Conservation (phyloP, 1,284 basidiomycete genomes). For the Lentinula novae-zelandiae region DNA sequence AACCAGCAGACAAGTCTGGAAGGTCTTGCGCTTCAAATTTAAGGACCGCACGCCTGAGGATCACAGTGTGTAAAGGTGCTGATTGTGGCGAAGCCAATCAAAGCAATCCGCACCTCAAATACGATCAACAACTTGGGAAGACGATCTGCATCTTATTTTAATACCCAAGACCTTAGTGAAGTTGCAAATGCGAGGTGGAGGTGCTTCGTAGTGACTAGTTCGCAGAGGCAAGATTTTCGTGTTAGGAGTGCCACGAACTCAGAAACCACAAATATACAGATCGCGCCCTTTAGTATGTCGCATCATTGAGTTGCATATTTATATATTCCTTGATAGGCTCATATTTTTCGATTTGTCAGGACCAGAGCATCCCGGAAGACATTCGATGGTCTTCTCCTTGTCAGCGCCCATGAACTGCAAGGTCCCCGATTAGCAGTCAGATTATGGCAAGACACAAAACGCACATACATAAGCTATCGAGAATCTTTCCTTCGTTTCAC, state of each 20-base stretch:
- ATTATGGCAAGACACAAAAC: neutral
- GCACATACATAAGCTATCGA: slow-evolving; percentile 55
- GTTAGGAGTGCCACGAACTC: neutral
- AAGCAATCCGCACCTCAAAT: neutral
- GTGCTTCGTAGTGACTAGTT: too few species aligned
- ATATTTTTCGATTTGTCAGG: slow-evolving; percentile 36
- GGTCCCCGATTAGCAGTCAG: neutral
- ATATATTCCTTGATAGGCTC: slow-evolving; percentile 27
- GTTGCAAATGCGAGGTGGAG: neutral
- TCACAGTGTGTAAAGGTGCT: neutral
- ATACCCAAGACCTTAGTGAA: neutral
- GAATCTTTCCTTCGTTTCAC: slow-evolving; percentile 44
- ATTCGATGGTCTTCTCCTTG: slow-evolving; percentile 38
- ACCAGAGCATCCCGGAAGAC: slow-evolving; percentile 50
- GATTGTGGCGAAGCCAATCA: neutral
- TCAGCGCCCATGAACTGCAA: slow-evolving; percentile 27
- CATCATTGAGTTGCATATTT: slow-evolving; percentile 10
- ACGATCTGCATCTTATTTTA: neutral
- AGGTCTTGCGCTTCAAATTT: neutral
- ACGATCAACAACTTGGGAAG: neutral
- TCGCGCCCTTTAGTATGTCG: slow-evolving; percentile 6
- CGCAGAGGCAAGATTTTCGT: too few species aligned
- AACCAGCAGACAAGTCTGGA: neutral
- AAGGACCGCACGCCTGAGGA: neutral
- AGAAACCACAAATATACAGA: neutral